phyloP scores from a whole-genome alignment of 2,329 filamentous ascomycete genomes.

The Incumbomyces lentus region DNA sequence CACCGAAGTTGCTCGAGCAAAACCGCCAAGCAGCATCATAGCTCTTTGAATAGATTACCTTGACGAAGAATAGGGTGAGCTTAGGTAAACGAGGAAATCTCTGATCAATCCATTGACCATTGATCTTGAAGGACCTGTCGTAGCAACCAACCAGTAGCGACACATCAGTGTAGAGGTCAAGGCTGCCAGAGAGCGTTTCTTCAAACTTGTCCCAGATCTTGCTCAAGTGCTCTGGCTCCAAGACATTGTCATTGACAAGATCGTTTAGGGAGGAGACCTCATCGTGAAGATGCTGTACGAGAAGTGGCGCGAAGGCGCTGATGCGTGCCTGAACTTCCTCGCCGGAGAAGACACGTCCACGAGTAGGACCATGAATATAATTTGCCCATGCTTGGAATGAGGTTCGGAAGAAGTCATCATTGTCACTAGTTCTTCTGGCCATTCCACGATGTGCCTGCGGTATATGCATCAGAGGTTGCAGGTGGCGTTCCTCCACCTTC shows the following conservation, averaged over 20 bases:
- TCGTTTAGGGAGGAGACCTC: conserved; percentile 19
- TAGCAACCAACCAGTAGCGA: conserved; percentile 18
- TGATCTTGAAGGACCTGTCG: conserved; percentile 19
- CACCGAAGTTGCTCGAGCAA: conserved; percentile 17
- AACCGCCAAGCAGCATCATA: conserved; percentile 17
- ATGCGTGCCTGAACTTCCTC: conserved; percentile 6
- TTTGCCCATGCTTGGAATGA: conserved; percentile 1
- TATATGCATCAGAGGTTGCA: background rate
- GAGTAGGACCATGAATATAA: conserved; percentile 1
- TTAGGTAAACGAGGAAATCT: conserved; percentile 10
- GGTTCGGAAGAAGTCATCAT: background rate
- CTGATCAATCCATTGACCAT: conserved; percentile 6
- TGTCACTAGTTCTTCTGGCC: background rate
- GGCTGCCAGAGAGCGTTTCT: conserved; percentile 8
- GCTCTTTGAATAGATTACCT: conserved; percentile 14
- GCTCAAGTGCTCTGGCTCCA: conserved; percentile 16
- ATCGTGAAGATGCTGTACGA: conserved; percentile 22
- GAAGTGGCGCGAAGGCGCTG: conserved; percentile 16
- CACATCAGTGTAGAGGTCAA: conserved; percentile 12
- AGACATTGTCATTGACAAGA: conserved; percentile 11
- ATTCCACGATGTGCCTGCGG: background rate
- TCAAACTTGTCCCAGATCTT: conserved; percentile 18
- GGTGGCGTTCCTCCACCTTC: conserved; percentile 1
- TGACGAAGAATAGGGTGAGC: conserved; percentile 10
- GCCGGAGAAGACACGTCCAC: background rate